phyloP scores from a whole-genome alignment of 2,329 filamentous ascomycete genomes.

The Neonectria ditissima region DNA sequence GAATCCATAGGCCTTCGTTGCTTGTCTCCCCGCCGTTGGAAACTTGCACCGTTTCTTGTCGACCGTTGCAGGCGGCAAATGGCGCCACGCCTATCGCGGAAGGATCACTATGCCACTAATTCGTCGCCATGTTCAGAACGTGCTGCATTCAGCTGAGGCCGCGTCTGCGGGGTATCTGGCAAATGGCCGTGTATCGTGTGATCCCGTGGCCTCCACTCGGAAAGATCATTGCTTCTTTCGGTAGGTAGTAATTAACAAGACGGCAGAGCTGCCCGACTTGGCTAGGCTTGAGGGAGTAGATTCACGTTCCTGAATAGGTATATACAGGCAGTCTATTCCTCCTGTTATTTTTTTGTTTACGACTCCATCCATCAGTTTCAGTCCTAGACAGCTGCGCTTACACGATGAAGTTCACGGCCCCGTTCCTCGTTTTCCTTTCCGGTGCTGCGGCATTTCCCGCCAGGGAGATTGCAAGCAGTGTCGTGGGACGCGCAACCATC shows the following conservation, averaged over 20 bases:
- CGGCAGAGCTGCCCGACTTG: slow-evolving; percentile 18
- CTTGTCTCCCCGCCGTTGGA: neutral
- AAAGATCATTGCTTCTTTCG: slow-evolving; percentile 23
- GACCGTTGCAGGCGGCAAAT: neutral
- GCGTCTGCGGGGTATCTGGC: slow-evolving; percentile 12
- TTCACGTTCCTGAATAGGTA: neutral
- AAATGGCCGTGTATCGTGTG: neutral
- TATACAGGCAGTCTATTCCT: neutral
- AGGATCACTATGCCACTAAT: slow-evolving; percentile 14
- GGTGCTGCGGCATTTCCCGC: slow-evolving; percentile 11
- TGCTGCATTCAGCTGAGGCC: slow-evolving; percentile 1
- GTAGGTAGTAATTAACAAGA: slow-evolving; percentile 18
- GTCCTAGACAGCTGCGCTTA: neutral
- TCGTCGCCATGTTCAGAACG: slow-evolving; percentile 4
- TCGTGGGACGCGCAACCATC: slow-evolving; percentile 1
- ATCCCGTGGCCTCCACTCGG: slow-evolving; percentile 22
- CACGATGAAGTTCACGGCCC: slow-evolving; percentile 20
- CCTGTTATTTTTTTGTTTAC: neutral
- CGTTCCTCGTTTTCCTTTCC: slow-evolving; percentile 17
- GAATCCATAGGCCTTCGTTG: neutral
- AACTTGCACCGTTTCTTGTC: neutral
- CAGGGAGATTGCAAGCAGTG: neutral
- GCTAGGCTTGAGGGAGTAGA: slow-evolving; percentile 2
- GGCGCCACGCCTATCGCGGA: slow-evolving; percentile 12
- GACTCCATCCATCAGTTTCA: neutral